phyloP scores from a whole-genome alignment of 208 protist species.

The Trypanosoma melophagium region DNA sequence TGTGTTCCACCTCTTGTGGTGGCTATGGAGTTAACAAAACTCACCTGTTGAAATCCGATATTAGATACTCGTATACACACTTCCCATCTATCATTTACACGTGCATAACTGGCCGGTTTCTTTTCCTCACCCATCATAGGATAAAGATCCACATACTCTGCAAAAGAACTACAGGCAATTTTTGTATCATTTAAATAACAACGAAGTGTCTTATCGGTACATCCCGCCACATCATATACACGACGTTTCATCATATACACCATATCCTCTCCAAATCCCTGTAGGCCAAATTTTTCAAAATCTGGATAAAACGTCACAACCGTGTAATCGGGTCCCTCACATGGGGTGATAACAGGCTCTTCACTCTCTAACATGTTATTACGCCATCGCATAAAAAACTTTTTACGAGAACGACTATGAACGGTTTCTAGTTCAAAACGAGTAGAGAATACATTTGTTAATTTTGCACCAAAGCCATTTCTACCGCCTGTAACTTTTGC shows the following conservation, averaged over 20 bases:
- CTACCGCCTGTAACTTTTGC: conserved; percentile 96
- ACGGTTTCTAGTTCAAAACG: conserved; percentile 97
- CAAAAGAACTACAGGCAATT: conserved; percentile 94
- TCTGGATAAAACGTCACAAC: conserved; percentile 99
- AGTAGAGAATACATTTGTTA: conserved; percentile 99
- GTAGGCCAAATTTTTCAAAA: conserved; percentile 95
- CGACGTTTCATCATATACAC: conserved; percentile 96
- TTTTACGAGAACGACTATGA: conserved; percentile 88
- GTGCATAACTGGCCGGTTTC: conserved; percentile 68
- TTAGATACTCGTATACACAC: conserved; percentile 94
- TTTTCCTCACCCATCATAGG: conserved; percentile 87
- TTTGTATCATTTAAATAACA: conserved; percentile 97
- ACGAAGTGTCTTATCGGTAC: conserved; percentile 85
- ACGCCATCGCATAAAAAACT: conserved; percentile 95
- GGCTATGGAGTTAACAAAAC: conserved; percentile 99
- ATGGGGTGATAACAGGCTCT: conserved; percentile 87
- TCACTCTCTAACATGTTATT: conserved; percentile 97
- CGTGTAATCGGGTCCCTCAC: conserved; percentile 94
- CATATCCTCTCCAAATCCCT: conserved; percentile 96
- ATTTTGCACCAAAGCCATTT: conserved; percentile 99
- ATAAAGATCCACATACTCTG: conserved; percentile 98
- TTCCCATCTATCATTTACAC: conserved; percentile 97
- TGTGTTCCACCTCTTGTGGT: conserved; percentile 99
- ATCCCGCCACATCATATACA: conserved; percentile 99
- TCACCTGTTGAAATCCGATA: conserved; percentile 97